Conservation (phyloP, 305 asterid species). For the Solanum aculeatissimum region DNA sequence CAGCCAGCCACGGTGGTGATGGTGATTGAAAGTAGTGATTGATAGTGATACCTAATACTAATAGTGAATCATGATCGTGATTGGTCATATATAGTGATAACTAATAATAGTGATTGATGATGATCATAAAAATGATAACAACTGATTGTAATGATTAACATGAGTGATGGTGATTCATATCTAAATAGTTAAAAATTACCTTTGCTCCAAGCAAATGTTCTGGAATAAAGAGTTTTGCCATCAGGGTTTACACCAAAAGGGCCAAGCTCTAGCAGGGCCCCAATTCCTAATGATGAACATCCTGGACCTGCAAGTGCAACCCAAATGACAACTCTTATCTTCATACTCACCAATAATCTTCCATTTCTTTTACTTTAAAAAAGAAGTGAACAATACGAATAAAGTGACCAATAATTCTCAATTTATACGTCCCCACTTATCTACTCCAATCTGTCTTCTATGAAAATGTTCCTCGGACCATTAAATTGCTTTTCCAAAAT, state of each 20-base stretch:
- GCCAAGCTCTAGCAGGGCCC: constrained; percentile 29
- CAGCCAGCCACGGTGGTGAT: no score
- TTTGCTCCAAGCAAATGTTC: constrained; percentile 24
- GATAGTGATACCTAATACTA: background rate
- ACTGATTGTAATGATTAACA: background rate
- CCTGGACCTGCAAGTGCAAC: constrained; percentile 24
- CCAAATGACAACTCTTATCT: background rate
- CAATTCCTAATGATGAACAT: constrained; percentile 31
- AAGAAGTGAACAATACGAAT: background rate
- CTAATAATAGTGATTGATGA: background rate
- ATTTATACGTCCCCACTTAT: background rate
- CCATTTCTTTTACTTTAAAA: background rate
- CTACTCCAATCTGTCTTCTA: background rate
- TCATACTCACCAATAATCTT: background rate
- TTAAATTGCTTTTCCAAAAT: background rate
- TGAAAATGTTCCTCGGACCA: background rate
- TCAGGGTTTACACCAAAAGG: constrained; percentile 32
- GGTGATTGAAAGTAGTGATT: background rate
- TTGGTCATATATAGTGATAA: background rate
- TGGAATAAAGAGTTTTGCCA: constrained; percentile 25
- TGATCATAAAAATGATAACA: no score
- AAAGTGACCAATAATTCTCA: background rate
- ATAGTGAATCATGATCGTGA: background rate
- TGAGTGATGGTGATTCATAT: no score
- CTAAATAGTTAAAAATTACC: constrained; percentile 14